phyloP scores from a whole-genome alignment of 2,329 filamentous ascomycete genomes.

The Aspergillus bombycis region DNA sequence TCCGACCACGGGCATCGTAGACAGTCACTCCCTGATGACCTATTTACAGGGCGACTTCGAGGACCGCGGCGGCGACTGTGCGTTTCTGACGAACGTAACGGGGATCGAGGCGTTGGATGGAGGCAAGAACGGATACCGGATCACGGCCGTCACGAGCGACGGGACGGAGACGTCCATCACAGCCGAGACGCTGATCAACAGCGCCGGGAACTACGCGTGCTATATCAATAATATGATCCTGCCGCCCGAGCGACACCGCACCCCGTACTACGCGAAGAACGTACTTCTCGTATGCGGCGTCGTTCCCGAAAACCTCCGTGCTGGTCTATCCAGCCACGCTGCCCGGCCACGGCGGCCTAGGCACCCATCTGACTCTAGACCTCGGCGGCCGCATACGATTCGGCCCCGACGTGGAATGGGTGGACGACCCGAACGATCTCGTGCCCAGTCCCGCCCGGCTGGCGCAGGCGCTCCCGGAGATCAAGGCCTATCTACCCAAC shows the following conservation, averaged over 20 bases:
- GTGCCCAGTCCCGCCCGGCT: slow-evolving; percentile 67
- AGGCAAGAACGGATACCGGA: slow-evolving; percentile 68
- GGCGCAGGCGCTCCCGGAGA: slow-evolving; percentile 70
- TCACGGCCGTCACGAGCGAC: slow-evolving; percentile 54
- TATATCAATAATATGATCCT: slow-evolving; percentile 81
- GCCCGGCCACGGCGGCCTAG: slow-evolving; percentile 82
- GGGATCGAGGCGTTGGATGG: slow-evolving; percentile 57
- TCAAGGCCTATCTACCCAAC: slow-evolving; percentile 75
- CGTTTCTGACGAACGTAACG: slow-evolving; percentile 69
- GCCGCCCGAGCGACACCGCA: slow-evolving; percentile 52
- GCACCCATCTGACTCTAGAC: slow-evolving; percentile 92
- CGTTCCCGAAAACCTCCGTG: slow-evolving; percentile 66
- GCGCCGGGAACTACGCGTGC: slow-evolving; percentile 79
- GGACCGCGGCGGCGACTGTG: slow-evolving; percentile 73
- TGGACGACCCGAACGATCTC: slow-evolving; percentile 71
- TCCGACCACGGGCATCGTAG: slow-evolving; percentile 85
- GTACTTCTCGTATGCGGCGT: slow-evolving; percentile 82
- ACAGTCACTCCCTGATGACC: slow-evolving; percentile 83
- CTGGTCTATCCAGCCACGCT: slow-evolving; percentile 87
- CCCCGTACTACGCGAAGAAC: slow-evolving; percentile 87
- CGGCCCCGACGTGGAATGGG: slow-evolving; percentile 95
- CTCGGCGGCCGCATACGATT: slow-evolving; percentile 83
- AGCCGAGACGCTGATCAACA: slow-evolving; percentile 78
- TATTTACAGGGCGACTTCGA: slow-evolving; percentile 77
- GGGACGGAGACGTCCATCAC: slow-evolving; percentile 62